phyloP scores from a whole-genome alignment of 345 rosid species.

The Brassica rapa region DNA sequence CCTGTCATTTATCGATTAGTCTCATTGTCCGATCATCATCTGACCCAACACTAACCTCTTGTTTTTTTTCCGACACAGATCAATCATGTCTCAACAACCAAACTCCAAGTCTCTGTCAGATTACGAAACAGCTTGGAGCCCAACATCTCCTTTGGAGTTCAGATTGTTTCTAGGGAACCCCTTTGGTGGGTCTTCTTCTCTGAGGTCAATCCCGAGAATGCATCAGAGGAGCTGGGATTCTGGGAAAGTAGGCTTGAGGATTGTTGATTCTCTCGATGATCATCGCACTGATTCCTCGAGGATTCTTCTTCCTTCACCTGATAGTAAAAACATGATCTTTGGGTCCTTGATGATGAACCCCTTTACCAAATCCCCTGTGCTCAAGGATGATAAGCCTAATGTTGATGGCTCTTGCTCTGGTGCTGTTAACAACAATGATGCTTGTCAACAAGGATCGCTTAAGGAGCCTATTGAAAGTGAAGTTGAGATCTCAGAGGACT shows the following conservation, averaged over 20 bases:
- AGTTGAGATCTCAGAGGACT: slow-evolving; percentile 87
- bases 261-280: slow-evolving; percentile 66
- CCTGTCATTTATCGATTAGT: neutral
- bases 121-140: slow-evolving; percentile 75
- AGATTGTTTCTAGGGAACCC: slow-evolving; percentile 59
- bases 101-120: slow-evolving; percentile 66
- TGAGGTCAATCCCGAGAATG: slow-evolving; percentile 20
- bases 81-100: slow-evolving; percentile 50
- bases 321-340: slow-evolving; percentile 59
- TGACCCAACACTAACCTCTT: neutral
- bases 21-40: slow-evolving; percentile 5
- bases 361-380: slow-evolving; percentile 29
- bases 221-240: slow-evolving; percentile 73
- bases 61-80: slow-evolving; percentile 21
- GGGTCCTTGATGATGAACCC: slow-evolving; percentile 54
- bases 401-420: slow-evolving; percentile 6
- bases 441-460: slow-evolving; percentile 7
- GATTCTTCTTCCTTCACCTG: slow-evolving; percentile 22
- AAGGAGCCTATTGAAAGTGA: slow-evolving; percentile 42
- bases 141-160: slow-evolving; percentile 87
- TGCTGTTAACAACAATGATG: slow-evolving; percentile 9
- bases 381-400: slow-evolving; percentile 32
- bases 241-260: slow-evolving; percentile 78
- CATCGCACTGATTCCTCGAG: slow-evolving; percentile 34
- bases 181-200: slow-evolving; percentile 43